Evolutionary conservation across 2,329 filamentous ascomycete species (phyloP).

Genomic region (Claviceps africana): DNA sequence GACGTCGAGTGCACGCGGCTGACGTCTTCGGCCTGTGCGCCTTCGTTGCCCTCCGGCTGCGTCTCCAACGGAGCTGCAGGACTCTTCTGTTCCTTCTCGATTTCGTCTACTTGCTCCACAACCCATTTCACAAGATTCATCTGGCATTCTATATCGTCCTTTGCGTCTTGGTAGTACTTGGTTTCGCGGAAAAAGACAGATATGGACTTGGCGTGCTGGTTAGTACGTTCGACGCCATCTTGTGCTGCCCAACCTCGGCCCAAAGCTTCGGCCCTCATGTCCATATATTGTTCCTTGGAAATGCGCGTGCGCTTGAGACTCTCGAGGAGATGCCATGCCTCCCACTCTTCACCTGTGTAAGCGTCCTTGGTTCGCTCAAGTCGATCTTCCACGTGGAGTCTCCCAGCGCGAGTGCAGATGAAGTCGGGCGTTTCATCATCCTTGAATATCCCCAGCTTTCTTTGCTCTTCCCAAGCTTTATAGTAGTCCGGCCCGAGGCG

Average conservation of each 20-base stretch:
- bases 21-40: background rate
- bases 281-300: slow-evolving; percentile 2
- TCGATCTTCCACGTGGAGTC: too few species aligned
- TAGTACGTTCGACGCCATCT: too few species aligned
- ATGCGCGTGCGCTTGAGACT: slow-evolving; percentile 1
- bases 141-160: slow-evolving; percentile 8
- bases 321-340: background rate
- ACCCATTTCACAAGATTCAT: slow-evolving; percentile 13
- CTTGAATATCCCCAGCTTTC: slow-evolving; percentile 15
- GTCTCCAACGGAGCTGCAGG: background rate
- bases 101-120: slow-evolving; percentile 12
- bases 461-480: slow-evolving; percentile 17
- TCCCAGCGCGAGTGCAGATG: background rate
- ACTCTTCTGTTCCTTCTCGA: slow-evolving; percentile 11
- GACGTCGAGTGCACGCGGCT: background rate
- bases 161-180: slow-evolving; percentile 5
- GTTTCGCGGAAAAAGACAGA: slow-evolving; percentile 5
- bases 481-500: slow-evolving; percentile 14
- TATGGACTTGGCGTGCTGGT: too few species aligned
- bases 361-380: too few species aligned
- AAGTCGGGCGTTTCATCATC: slow-evolving; percentile 8
- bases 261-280: slow-evolving; percentile 2
- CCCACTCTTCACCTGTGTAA: too few species aligned
- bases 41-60: background rate
- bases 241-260: background rate